Evolutionary conservation across 345 rosid species (phyloP).

Genomic region (Brassica juncea): DNA sequence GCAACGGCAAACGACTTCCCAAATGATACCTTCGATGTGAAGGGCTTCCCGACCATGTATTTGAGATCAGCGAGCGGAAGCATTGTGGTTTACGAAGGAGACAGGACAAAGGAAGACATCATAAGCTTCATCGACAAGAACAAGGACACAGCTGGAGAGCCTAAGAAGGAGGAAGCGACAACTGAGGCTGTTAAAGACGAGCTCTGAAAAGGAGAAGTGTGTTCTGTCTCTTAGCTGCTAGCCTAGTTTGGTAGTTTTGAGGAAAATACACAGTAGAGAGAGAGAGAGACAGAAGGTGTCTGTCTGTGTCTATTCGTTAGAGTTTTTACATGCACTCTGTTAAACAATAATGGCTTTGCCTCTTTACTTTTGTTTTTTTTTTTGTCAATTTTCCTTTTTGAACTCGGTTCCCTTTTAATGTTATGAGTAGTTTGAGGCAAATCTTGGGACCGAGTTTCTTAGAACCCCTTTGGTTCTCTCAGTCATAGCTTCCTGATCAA

Average conservation of each 20-base stretch:
- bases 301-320: constrained; percentile 18
- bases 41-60: constrained; percentile 84
- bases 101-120: constrained; percentile 78
- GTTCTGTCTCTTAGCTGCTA: constrained; percentile 38
- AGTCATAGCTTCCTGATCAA: neutral
- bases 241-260: constrained; percentile 40
- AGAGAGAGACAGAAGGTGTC: neutral
- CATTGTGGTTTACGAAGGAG: constrained; percentile 64
- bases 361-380: neutral
- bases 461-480: neutral
- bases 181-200: constrained; percentile 50
- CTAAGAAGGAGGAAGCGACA: constrained; percentile 21
- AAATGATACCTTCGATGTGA: constrained; percentile 59
- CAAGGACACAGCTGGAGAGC: constrained; percentile 49
- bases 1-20: constrained; percentile 84
- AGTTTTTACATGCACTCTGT: constrained; percentile 17
- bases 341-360: constrained; percentile 24
- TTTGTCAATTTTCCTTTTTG: neutral
- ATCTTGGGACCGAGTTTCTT: neutral
- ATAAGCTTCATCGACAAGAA: constrained; percentile 79
- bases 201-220: constrained; percentile 50
- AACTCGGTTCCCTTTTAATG: constrained; percentile 11
- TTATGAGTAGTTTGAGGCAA: constrained; percentile 14
- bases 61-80: constrained; percentile 77
- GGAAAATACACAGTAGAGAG: constrained; percentile 34